Base-by-base conservation (phyloP, 1,284 basidiomycete genomes). In the Sporisorium iseilematis-ciliati region DNA sequence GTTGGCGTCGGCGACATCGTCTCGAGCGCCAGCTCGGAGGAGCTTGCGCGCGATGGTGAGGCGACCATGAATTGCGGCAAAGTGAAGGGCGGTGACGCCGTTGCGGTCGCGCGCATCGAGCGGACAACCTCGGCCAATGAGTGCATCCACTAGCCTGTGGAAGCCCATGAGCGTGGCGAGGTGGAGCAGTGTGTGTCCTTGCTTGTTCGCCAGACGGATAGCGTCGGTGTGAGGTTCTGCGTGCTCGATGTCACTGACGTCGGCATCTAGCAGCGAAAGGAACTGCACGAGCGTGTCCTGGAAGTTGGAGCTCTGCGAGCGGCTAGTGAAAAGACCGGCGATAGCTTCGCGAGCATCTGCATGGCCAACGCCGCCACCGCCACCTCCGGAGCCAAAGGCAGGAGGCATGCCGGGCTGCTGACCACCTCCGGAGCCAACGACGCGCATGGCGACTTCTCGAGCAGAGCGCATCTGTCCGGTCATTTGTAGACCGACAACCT, bases 401-500 rank as follows among this genome's bases (percentile, higher is more conserved):
- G 55, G 45, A 4, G 63, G 64, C 51, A 65, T 45, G 51, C 70
- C 63, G 11, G 68, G 62, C 56, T 78, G 75, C 29, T 64, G 68
- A 20, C 79, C 75, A 1, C 65, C 71, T n/a, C 72, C 72, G 25
- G 83, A 81, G 16, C 79, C 80, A 23, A 87, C 85, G 45, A 87
- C 86, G 16, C 86, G 82, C 81, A 87, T 85, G 18, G 95, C 95
- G 45, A 96, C 92, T 74, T 94, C 93, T 85, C 93, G 91, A 4
- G 94, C 93, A 64, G 95, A 93, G 79, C 96, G 93, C 57, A 96
- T 91, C 82, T 94, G 93, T 41, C 95, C 95, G 0, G 94, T 97
- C 93, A 97, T 95, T 87, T 96, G 95, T 72, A 97, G 87, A 2
- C 95, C 95, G 26, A 97, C 94, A 10, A 97, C 94, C 83, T 96